phyloP scores from a whole-genome alignment of 768 basidiomycete genomes.

The Russula emetica region DNA sequence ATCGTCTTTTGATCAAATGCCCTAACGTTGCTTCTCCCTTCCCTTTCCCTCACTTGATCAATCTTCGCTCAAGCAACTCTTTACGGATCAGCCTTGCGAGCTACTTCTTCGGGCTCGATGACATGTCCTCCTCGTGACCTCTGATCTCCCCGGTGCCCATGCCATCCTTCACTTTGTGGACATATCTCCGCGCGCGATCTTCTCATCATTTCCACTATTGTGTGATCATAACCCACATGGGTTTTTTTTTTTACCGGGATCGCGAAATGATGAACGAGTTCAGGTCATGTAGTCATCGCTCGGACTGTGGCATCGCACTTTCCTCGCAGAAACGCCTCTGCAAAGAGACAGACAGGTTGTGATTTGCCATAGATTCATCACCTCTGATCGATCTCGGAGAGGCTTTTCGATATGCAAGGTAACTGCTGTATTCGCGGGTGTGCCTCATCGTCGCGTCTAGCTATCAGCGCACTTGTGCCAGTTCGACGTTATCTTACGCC shows the following conservation, averaged over 20 bases:
- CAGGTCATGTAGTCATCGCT: neutral
- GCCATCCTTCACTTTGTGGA: neutral
- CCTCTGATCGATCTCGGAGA: neutral
- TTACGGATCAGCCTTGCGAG: constrained; percentile 6
- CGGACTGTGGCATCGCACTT: neutral
- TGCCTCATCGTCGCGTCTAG: neutral
- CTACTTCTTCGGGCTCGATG: constrained; percentile 6
- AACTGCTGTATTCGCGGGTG: neutral
- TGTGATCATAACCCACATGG: constrained; percentile 2
- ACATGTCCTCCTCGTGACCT: neutral
- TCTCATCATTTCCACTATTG: neutral
- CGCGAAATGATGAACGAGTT: neutral
- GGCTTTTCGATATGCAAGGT: neutral
- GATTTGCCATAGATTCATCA: neutral
- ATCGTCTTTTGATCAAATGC: constrained; percentile 5
- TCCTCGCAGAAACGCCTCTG: constrained; percentile 1
- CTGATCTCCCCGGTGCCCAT: neutral
- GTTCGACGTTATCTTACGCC: neutral
- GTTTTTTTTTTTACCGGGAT: neutral
- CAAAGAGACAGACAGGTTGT: neutral
- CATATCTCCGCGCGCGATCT: constrained; percentile 17
- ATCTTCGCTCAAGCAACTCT: constrained; percentile 1
- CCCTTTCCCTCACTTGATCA: neutral
- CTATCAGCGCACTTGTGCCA: neutral
- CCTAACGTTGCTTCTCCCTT: neutral